Evolutionary conservation across 768 basidiomycete species (phyloP), one percentile per base, ranked within the genome.

Genomic region (Russula virescens): DNA sequence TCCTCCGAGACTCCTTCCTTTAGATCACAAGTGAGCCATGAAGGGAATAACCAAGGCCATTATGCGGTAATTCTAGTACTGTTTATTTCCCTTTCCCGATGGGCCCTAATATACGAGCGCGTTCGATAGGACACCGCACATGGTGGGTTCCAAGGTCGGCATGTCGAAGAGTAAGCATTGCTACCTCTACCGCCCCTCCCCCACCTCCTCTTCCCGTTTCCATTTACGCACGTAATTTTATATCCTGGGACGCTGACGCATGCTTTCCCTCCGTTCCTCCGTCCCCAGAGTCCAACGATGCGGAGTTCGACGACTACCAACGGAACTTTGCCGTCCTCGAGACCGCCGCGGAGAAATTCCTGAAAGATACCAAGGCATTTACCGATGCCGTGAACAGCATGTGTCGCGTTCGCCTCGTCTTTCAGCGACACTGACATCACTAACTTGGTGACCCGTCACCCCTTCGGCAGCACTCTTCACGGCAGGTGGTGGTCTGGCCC

Each of bases 291-390:
- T 92, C 92, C 5, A 79, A 74, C 69, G 94, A 95, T 77, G 83
- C 89, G 21, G 93, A 95, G 72, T 96, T 94, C 75, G 91, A 96
- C 68, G 92, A 94, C 63, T 89, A 86, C 68, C 81, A 86, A 66
- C 81, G 87, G 48, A 84, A 91, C 71, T 96, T 97, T 73, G 73
- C 80, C 13, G 71, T 80, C 4, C 78, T 98, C 67, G 94, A 98
- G 75, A 75, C 81, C 55, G 86, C 89, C 26, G 83, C 89, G 0
- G 94, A 95, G 72, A 94, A 94, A 77, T 77, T 98, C 61, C 75
- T 94, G 69, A 98, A 98, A 78, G 95, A 99, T 70, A 86, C 89
- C 35, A 91, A 88, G 70, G 79, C 85, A 6, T 98, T 94, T 76
- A 83, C 83, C 18, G 94, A 98, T 46, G 83, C 89, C 28, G 89